phyloP scores from a whole-genome alignment of 2,329 filamentous ascomycete genomes.

The Verruconis gallopava region DNA sequence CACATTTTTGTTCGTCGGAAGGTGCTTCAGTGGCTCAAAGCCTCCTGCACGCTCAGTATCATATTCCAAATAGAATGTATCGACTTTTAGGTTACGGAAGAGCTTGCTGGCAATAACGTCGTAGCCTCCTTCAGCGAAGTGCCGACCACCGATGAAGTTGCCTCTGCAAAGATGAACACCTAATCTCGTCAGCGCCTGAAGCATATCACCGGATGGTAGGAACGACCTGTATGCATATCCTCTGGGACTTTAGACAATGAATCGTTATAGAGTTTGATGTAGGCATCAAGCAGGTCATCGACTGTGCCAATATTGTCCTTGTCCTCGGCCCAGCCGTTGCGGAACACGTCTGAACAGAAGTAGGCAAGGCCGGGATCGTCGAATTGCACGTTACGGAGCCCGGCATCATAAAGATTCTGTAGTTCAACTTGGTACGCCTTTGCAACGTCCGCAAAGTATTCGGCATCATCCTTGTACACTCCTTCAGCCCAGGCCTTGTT shows the following conservation, averaged over 20 bases:
- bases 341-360: conserved; percentile 62
- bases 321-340: conserved; percentile 56
- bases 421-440: conserved; percentile 34
- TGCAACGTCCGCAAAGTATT: conserved; percentile 35
- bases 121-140: conserved; percentile 36
- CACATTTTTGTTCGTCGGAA: conserved; percentile 35
- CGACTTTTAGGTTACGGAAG: conserved; percentile 26
- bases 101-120: conserved; percentile 32
- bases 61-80: conserved; percentile 31
- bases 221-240: conserved; percentile 57
- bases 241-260: conserved; percentile 48
- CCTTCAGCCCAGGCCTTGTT: conserved; percentile 32
- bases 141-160: conserved; percentile 33
- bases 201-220: conserved; percentile 53
- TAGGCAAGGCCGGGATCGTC: conserved; percentile 35
- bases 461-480: conserved; percentile 32
- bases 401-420: conserved; percentile 32
- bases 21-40: conserved; percentile 32
- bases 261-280: conserved; percentile 67
- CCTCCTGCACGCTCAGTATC: conserved; percentile 36
- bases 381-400: conserved; percentile 35
- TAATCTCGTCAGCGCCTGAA: conserved; percentile 39
- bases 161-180: conserved; percentile 23
- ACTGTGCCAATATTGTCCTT: conserved; percentile 53
- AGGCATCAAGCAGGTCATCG: conserved; percentile 60